A percentile compares a stretch with the other conserved stretches of the same genome.
Conservation (phyloP, 306 rosid species). For the Quercus parvula region DNA sequence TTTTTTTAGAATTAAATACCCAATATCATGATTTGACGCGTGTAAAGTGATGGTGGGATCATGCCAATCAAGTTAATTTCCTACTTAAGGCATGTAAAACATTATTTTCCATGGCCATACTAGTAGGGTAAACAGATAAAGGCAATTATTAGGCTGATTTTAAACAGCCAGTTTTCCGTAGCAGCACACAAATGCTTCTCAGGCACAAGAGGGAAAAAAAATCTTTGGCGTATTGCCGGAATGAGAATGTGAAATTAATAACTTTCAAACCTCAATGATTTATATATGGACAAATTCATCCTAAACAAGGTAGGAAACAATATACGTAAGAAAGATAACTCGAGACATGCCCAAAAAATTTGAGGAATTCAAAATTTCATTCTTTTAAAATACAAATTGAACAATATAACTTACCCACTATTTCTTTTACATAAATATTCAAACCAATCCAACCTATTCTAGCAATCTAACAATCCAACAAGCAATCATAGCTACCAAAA, state of each 20-base stretch:
- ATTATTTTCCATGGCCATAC: background rate
- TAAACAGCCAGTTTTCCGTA: background rate
- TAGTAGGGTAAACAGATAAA: background rate
- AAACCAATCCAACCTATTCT: background rate
- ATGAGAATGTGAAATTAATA: background rate
- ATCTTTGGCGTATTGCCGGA: background rate
- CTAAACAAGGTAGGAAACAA: background rate
- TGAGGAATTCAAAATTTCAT: background rate
- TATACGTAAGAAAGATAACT: background rate
- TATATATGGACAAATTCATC: background rate
- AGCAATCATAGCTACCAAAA: background rate
- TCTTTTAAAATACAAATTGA: background rate
- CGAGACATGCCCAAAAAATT: background rate
- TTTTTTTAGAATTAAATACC: background rate
- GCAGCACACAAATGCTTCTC: background rate
- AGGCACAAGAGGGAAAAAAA: background rate
- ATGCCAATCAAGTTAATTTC: background rate
- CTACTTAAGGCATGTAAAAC: background rate
- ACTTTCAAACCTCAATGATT: background rate
- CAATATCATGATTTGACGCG: background rate
- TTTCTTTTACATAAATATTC: background rate
- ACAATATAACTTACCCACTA: background rate
- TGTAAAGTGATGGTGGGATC: background rate
- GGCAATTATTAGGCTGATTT: background rate
- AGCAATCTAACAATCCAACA: background rate